Percentiles rank a stretch among this genome's conserved stretches.
Evolutionary conservation across 2,329 filamentous ascomycete genomes (phyloP).

Genomic region (Trichoderma atroviride): DNA sequence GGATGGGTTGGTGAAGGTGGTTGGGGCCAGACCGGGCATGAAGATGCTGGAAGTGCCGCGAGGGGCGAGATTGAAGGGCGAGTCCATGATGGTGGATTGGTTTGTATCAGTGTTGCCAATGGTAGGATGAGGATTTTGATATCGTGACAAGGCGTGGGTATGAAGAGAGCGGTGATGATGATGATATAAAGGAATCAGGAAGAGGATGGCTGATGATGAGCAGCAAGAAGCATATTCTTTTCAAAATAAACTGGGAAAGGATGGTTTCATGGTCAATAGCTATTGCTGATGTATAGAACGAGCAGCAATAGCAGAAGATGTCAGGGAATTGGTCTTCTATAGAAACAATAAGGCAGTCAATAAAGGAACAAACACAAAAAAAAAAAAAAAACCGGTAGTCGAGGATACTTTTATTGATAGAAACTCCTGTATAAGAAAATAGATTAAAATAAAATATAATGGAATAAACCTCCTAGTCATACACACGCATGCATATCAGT

Average conservation of each 20-base stretch:
- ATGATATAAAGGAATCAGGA: neutral
- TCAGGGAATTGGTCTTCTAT: conserved; percentile 7
- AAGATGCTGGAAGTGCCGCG: conserved; percentile 30
- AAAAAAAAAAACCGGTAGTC: neutral
- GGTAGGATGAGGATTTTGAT: neutral
- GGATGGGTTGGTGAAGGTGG: conserved; percentile 35
- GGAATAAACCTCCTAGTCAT: too few species aligned
- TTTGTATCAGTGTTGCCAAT: neutral
- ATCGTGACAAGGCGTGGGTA: neutral
- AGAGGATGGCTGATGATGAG: neutral
- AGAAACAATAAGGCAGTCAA: conserved; percentile 3
- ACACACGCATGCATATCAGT: neutral
- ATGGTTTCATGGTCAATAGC: neutral
- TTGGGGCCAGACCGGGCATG: neutral
- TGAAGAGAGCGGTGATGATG: neutral
- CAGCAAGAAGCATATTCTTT: neutral
- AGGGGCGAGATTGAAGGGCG: neutral
- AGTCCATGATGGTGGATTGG: conserved; percentile 3
- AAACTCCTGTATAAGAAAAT: neutral
- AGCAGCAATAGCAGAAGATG: neutral
- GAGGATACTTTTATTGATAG: neutral
- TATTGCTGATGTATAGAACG: neutral
- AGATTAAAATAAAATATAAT: too few species aligned
- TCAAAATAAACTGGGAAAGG: neutral
- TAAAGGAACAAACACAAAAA: too few species aligned